Evolutionary conservation across 345 rosid species (phyloP).

Genomic region (Arabis alpina): DNA sequence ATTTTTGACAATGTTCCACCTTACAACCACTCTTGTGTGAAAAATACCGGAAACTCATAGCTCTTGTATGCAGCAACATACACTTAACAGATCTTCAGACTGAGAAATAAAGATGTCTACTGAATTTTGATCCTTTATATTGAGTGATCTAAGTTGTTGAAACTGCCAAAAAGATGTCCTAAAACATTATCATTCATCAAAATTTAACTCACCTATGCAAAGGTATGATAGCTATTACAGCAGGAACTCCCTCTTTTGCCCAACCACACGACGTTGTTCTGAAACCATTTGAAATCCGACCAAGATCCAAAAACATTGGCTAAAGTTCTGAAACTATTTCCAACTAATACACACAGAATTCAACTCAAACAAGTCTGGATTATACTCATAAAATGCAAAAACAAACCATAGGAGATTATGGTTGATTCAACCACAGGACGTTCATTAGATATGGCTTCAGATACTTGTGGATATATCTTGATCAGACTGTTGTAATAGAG

Average conservation of each 20-base stretch:
- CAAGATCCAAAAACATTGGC: too few relatives aligned
- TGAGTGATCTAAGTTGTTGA: too few relatives aligned
- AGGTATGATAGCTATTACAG: too few relatives aligned
- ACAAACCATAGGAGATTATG: constrained; percentile 82
- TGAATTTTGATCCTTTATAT: too few relatives aligned
- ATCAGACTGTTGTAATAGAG: constrained; percentile 37
- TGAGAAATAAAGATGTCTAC: too few relatives aligned
- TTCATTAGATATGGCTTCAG: constrained; percentile 66
- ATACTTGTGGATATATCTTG: constrained; percentile 71
- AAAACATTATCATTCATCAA: too few relatives aligned
- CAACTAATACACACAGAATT: background rate
- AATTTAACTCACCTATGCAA: too few relatives aligned
- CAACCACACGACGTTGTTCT: too few relatives aligned
- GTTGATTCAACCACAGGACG: constrained; percentile 83
- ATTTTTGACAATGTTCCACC: constrained; percentile 46
- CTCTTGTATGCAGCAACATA: constrained; percentile 84
- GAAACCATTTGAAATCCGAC: too few relatives aligned
- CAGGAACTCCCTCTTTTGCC: too few relatives aligned
- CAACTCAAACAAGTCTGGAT: background rate
- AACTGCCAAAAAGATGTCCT: background rate
- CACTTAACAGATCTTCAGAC: too few relatives aligned
- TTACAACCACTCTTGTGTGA: constrained; percentile 87
- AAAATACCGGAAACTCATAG: constrained; percentile 87
- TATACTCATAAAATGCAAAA: background rate
- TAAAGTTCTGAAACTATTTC: too few relatives aligned